Base-by-base conservation (phyloP, 2,329 filamentous ascomycete genomes). In the Pseudogymnoascus pannorum region DNA sequence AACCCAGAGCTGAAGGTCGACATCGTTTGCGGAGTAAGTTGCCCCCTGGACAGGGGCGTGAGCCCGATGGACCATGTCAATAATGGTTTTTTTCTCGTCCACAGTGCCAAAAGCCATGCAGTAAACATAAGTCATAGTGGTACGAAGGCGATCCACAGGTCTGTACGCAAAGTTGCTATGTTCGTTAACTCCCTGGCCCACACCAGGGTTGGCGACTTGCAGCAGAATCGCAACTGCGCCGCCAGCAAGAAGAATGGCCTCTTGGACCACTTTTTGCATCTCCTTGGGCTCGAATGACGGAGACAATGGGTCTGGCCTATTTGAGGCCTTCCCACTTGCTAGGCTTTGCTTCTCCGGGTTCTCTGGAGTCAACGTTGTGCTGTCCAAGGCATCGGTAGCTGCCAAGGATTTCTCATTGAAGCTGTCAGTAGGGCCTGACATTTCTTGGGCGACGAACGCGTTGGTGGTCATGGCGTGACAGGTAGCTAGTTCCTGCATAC, bases 71-170 rank as follows among this genome's bases (percentile, higher is more conserved):
- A 75, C 71, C 64, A 75, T 70, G 57, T 72, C 67, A 60, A 74
- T 71, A 51, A 76, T 69, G n/a, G 68, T 64, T 24, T 67, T 64
- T 59, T 73, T 74, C 40, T 77, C 73, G 0, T 65, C 61, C 1
- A 64, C 61, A 0, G 71, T 73, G 12, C 74, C 75, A 62, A 71
- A 75, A 4, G 71, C 66, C 67, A 75, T 75, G 61, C 72, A 74
- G 64, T 75, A 76, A 36, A 76, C 66, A 64, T 73, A 77, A 16
- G 72, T 73, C 68, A 75, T 73, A 12, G 73, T 76, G 0, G 73
- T 74, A 9, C 71, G 69, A 4, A 76, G 72, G 11, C 73, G 70
- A 61, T 75, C 72, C 11, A 70, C 60, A 1, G 72, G 71, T 9
- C 74, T 70, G 60, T 71, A 70, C 22, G 71, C 70, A 60, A 76